These are phyloP conservation scores for Didymella pinodella DNA, from an alignment of 2,329 filamentous ascomycete genomes.

Conservation along the genomic window DNA sequence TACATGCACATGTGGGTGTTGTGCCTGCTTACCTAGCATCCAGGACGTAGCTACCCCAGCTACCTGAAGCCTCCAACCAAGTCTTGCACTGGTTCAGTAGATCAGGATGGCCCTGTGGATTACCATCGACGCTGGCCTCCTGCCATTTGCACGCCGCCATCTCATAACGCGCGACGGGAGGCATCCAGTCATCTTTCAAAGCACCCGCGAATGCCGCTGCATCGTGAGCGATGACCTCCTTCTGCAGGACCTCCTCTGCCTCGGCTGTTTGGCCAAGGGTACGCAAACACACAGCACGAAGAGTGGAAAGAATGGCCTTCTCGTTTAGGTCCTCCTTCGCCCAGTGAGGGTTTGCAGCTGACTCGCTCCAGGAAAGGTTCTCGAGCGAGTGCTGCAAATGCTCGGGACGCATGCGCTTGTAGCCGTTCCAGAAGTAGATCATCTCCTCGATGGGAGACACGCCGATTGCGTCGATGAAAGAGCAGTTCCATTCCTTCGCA, in stretches of 20 bases:
- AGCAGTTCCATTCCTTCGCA: constrained; percentile 67
- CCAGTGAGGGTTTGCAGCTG: constrained; percentile 58
- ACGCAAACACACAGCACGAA: constrained; percentile 71
- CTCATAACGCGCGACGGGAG: constrained; percentile 84
- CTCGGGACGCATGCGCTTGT: constrained; percentile 75
- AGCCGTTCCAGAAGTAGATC: constrained; percentile 92
- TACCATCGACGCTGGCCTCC: constrained; percentile 59
- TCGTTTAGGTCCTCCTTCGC: constrained; percentile 64
- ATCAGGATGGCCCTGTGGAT: constrained; percentile 46
- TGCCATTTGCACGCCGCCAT: constrained; percentile 83
- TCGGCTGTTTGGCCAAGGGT: constrained; percentile 69
- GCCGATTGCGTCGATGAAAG: constrained; percentile 81
- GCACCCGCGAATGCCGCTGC: constrained; percentile 64
- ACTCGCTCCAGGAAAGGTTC: constrained; percentile 73
- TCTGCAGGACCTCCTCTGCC: constrained; percentile 70
- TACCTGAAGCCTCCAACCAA: constrained; percentile 71
- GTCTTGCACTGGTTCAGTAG: constrained; percentile 69
- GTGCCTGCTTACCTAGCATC: constrained; percentile 65
- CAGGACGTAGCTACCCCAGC: constrained; percentile 75
- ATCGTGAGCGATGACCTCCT: constrained; percentile 68
- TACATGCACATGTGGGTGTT: background rate
- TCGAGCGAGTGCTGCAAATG: constrained; percentile 71
- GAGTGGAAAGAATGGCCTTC: constrained; percentile 70
- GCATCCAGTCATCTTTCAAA: constrained; percentile 72
- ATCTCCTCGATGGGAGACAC: constrained; percentile 86